Conservation (phyloP, 148 eudicot species). For the Fallopia convolvulus region DNA sequence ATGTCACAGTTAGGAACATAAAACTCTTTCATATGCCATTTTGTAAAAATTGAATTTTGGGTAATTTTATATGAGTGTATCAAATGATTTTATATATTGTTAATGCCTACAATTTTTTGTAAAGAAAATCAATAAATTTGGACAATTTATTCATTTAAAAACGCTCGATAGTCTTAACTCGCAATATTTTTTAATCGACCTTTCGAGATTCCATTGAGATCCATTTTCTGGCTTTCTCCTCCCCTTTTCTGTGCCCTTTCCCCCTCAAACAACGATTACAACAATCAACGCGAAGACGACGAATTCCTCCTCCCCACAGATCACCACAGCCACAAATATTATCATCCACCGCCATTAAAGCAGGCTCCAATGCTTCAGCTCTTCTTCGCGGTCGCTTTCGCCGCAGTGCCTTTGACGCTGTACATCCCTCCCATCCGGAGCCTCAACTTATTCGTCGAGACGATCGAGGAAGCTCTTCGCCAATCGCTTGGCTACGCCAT, state of each 20-base stretch:
- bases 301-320: neutral
- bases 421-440: conserved; percentile 42
- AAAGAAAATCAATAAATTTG: no score
- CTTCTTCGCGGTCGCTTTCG: conserved; percentile 37
- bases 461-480: conserved; percentile 20
- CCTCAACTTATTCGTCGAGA: conserved; percentile 27
- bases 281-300: neutral
- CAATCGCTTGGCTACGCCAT: conserved; percentile 14
- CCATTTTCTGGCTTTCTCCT: neutral
- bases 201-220: neutral
- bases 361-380: conserved; percentile 28
- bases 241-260: neutral
- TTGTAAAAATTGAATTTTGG: no score
- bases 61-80: no score
- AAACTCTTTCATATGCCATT: no score
- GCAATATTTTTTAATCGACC: neutral
- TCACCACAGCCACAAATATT: neutral
- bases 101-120: no score
- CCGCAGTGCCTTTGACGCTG: conserved; percentile 40
- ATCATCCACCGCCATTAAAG: neutral
- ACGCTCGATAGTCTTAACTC: no score
- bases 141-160: no score
- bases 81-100: no score
- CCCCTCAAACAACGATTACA: neutral
- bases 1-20: no score